Percentiles rank a stretch among this genome's conserved stretches.
Evolutionary conservation across 345 rosid genomes (phyloP).

Genomic region (Gynandropsis gynandra): DNA sequence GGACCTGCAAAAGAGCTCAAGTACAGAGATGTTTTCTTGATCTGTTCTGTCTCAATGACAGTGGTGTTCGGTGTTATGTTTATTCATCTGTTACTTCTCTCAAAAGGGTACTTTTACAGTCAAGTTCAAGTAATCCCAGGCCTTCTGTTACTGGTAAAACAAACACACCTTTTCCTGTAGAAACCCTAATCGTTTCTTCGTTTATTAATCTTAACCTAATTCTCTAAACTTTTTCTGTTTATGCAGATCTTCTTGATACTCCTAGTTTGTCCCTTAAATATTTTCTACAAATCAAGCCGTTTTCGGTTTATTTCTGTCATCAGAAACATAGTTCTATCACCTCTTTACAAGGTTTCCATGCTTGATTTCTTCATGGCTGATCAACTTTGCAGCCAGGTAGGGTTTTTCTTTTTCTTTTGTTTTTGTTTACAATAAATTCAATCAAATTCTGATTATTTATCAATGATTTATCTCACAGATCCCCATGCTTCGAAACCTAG

Average conservation of each 20-base stretch:
- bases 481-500: slow-evolving; percentile 74
- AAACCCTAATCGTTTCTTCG: not conserved
- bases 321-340: slow-evolving; percentile 74
- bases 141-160: slow-evolving; percentile 59
- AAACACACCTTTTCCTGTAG: slow-evolving; percentile 9
- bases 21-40: slow-evolving; percentile 85
- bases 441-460: slow-evolving; percentile 6
- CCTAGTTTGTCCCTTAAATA: slow-evolving; percentile 73
- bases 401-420: not conserved
- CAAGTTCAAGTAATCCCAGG: slow-evolving; percentile 93
- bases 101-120: slow-evolving; percentile 61
- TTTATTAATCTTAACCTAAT: not conserved
- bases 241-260: slow-evolving; percentile 50
- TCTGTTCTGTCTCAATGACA: slow-evolving; percentile 68
- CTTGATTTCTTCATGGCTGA: slow-evolving; percentile 99
- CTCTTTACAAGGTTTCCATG: slow-evolving; percentile 96
- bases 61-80: slow-evolving; percentile 74
- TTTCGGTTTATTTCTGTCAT: slow-evolving; percentile 55
- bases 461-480: slow-evolving; percentile 36
- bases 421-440: not conserved
- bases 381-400: slow-evolving; percentile 96
- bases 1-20: slow-evolving; percentile 76
- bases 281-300: slow-evolving; percentile 71
- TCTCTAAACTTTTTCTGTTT: slow-evolving; percentile 7
- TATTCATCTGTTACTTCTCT: slow-evolving; percentile 61